Percentiles rank a stretch among this genome's conserved stretches.
Conservation (phyloP, 352 stramenopile genomes). For the Pseudoperonospora humuli region DNA sequence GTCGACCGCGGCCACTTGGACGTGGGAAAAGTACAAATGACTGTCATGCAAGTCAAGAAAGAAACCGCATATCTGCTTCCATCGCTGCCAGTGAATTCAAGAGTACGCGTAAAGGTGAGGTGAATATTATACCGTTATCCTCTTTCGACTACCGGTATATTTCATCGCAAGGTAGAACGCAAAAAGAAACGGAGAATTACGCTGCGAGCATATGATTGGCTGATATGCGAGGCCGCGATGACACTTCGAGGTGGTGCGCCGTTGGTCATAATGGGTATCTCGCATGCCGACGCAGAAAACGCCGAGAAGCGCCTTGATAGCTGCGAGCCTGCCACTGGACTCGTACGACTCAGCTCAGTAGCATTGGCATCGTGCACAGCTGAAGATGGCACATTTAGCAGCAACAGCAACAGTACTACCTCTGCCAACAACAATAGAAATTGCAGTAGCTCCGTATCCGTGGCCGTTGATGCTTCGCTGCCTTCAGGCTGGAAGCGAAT, state of each 20-base stretch:
- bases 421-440: conserved; percentile 1
- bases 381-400: background rate
- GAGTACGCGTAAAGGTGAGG: no score
- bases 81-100: no score
- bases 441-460: background rate
- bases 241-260: no score
- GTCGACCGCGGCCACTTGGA: conserved; percentile 21
- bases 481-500: conserved; percentile 57
- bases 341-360: conserved; percentile 50
- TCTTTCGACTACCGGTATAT: no score
- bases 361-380: conserved; percentile 17
- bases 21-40: no score
- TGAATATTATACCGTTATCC: no score
- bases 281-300: conserved; percentile 4
- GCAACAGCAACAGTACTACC: background rate
- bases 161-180: no score
- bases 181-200: no score
- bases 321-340: conserved; percentile 26
- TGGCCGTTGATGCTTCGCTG: conserved; percentile 25
- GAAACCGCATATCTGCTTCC: no score
- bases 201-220: no score
- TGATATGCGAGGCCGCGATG: no score
- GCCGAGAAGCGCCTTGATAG: conserved; percentile 16
- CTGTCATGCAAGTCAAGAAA: no score
- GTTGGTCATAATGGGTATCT: conserved; percentile 12